Conservation (phyloP, 2,329 filamentous ascomycete species). For the Hymenoscyphus fructigenus region DNA sequence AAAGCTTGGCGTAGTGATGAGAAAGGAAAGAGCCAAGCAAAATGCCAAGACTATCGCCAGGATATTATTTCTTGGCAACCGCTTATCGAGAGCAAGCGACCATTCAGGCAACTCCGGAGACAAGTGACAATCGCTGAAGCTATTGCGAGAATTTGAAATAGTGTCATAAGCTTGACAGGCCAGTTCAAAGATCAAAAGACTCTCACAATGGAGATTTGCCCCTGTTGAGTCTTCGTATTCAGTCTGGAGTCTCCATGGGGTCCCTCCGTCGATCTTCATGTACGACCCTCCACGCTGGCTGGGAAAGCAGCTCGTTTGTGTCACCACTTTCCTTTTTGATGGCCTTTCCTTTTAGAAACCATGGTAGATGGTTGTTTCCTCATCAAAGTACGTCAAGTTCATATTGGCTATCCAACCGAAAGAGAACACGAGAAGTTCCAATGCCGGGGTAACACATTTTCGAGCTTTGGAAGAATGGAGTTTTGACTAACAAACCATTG, state of each 20-base stretch:
- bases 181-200: background rate
- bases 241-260: background rate
- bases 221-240: background rate
- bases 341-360: background rate
- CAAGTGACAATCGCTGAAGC: background rate
- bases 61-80: background rate
- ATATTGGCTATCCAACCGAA: too few relatives aligned
- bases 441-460: too few relatives aligned
- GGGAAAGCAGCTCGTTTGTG: background rate
- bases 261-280: background rate
- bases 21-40: constrained; percentile 12
- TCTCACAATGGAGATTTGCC: too few relatives aligned
- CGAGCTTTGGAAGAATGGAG: too few relatives aligned
- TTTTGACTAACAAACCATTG: too few relatives aligned
- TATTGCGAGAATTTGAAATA: background rate
- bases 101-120: background rate
- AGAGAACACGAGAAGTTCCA: too few relatives aligned
- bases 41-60: background rate
- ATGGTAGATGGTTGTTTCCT: too few relatives aligned
- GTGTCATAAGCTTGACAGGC: background rate
- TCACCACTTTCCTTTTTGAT: background rate
- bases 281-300: background rate
- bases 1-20: constrained; percentile 5
- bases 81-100: background rate
- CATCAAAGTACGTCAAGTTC: too few relatives aligned